Evolutionary conservation across 2,329 filamentous ascomycete species (phyloP), one percentile per base, ranked within the genome.

Genomic region (Alternaria panax): DNA sequence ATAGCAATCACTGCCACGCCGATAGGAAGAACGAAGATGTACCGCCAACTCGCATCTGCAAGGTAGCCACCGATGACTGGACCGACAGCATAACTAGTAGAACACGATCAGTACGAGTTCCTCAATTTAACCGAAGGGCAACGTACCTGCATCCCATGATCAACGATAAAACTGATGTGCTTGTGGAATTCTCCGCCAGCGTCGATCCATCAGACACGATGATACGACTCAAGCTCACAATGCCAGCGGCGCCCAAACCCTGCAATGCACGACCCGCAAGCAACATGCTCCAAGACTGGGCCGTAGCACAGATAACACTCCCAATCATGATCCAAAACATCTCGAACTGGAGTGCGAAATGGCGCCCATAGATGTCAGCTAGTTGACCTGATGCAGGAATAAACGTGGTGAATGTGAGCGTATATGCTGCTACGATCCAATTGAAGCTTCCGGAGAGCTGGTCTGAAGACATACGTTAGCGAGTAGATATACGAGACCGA

Each of bases 141-240:
- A 59, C 63, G 22, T 55, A 76, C 70, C 73, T 85, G 6, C 87
- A 69, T 0, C 87, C 88, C 7, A 82, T 83, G 1, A 89, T 80
- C 8, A 91, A 64, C 0, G 86, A 83, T 62, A 91, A 96, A 77
- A n/a, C 88, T 81, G 48, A 86, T 72, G 65, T 85, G 83, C 69
- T 94, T 90, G 71, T 89, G 87, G 58, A 96, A 82, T 62, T 93
- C 86, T 78, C 89, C 89, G 73, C 93, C 91, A 80, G 74, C 1
- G 84, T 84, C 6, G 91, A 87, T 57, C 85, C 85, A 68, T 90
- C 88, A 0, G 88, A 85, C 12, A 91, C 79, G n/a, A 90, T 83
- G 7, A 87, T 85, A 43, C 86, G 84, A 28, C 87, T 85, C 32
- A 86, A 77, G 34, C 88, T 87, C 64, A 85, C 83, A 16, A 90